Evolutionary conservation across 805 yeast species (phyloP).

Genomic region (Lipomyces oligophaga): DNA sequence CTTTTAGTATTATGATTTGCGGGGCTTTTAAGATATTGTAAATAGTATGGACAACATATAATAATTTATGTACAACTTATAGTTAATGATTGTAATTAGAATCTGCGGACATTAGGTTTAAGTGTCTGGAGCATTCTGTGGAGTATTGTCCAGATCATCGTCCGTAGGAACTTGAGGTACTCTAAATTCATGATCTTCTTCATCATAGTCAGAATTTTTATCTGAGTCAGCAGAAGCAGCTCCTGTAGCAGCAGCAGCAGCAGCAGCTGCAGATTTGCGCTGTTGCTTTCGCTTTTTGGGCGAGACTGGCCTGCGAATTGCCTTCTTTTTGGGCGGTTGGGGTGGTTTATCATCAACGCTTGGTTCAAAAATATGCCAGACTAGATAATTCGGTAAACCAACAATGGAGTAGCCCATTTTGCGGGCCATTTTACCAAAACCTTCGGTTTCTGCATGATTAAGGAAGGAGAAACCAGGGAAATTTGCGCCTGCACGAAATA

Average conservation of each 20-base stretch:
- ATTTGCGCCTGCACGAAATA: conserved; percentile 83
- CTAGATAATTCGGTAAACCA: conserved; percentile 83
- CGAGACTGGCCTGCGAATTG: conserved; percentile 43
- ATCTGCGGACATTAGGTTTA: neutral
- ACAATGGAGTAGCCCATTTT: conserved; percentile 78
- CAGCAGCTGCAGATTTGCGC: too few species aligned
- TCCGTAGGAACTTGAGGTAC: neutral
- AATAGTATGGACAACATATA: neutral
- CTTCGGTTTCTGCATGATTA: conserved; percentile 97
- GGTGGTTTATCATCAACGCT: conserved; percentile 16
- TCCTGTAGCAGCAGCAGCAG: too few species aligned
- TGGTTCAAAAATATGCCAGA: conserved; percentile 67
- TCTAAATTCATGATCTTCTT: neutral
- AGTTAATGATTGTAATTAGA: neutral
- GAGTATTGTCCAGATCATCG: neutral
- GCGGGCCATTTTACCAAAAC: conserved; percentile 71
- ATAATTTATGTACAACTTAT: neutral
- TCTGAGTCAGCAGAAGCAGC: too few species aligned
- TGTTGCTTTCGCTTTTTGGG: too few species aligned
- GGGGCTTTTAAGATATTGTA: conserved; percentile 12
- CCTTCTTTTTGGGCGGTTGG: conserved; percentile 31
- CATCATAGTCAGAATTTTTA: neutral
- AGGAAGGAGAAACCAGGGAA: conserved; percentile 96
- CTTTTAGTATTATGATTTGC: conserved; percentile 24
- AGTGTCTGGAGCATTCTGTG: neutral